These are phyloP conservation scores for Haberlea rhodopensis DNA, from an alignment of 257 asterid species.

Conservation along the genomic window DNA sequence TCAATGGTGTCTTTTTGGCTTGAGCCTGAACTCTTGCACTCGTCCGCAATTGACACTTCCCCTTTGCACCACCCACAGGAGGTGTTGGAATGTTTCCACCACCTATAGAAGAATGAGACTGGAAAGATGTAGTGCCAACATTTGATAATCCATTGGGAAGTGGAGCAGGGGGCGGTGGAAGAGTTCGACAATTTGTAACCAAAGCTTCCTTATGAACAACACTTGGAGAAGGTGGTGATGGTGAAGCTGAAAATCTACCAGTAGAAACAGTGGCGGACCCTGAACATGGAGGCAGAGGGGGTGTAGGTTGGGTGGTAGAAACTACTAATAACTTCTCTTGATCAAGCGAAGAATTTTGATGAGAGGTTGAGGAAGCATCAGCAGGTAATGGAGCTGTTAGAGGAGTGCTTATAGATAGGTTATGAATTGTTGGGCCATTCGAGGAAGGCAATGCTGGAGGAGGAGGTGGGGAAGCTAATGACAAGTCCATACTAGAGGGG, in stretches of 20 bases:
- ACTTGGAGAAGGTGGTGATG: constrained; percentile 27
- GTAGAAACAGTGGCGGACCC: constrained; percentile 21
- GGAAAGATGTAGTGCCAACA: constrained; percentile 24
- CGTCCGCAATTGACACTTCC: constrained; percentile 38
- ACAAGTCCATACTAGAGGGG: not conserved
- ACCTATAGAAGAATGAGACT: constrained; percentile 26
- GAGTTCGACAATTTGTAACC: constrained; percentile 26
- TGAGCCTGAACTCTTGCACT: constrained; percentile 36
- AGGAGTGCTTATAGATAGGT: constrained; percentile 14
- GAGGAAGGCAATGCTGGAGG: constrained; percentile 34
- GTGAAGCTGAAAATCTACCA: constrained; percentile 20
- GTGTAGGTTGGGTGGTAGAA: constrained; percentile 31
- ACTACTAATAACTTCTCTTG: constrained; percentile 11
- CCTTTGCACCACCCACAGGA: constrained; percentile 43
- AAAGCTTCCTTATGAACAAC: constrained; percentile 22
- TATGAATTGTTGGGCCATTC: constrained; percentile 12
- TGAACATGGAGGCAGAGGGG: constrained; percentile 35
- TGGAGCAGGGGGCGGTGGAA: constrained; percentile 78
- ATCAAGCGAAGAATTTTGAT: constrained; percentile 13
- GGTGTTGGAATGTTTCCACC: constrained; percentile 35
- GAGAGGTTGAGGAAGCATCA: constrained; percentile 7
- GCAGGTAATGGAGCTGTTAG: constrained; percentile 14
- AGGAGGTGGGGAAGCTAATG: constrained; percentile 18
- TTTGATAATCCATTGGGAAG: constrained; percentile 32
- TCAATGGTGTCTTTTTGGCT: constrained; percentile 50